phyloP scores from a whole-genome alignment of 129 eudicot genomes.

The Erigeron canadensis region DNA sequence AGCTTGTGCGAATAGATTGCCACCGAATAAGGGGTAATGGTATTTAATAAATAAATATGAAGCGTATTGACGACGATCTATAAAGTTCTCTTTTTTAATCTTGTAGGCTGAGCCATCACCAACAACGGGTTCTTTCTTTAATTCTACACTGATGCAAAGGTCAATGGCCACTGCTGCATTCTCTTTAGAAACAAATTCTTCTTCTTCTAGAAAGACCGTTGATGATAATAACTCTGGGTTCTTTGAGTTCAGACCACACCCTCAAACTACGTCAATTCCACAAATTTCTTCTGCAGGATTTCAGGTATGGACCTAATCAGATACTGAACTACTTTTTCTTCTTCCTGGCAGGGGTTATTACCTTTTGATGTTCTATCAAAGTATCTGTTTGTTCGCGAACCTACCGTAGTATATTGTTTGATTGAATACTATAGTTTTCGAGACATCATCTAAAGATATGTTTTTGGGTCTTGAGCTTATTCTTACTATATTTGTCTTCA shows the following conservation, averaged over 20 bases:
- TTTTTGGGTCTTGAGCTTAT: constrained; percentile 1
- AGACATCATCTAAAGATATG: neutral
- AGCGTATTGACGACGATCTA: constrained; percentile 32
- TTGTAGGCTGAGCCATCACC: constrained; percentile 98
- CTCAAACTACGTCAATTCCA: constrained; percentile 47
- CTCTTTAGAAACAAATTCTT: constrained; percentile 41
- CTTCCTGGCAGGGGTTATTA: neutral
- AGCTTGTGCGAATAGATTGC: constrained; percentile 30
- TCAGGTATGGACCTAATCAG: constrained; percentile 46
- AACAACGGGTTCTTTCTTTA: constrained; percentile 91
- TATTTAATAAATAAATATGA: constrained; percentile 26
- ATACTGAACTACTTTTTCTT: neutral
- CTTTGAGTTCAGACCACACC: constrained; percentile 78
- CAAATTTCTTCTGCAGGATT: constrained; percentile 50
- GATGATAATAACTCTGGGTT: constrained; percentile 50
- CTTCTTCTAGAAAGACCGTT: constrained; percentile 35
- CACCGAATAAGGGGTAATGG: constrained; percentile 38
- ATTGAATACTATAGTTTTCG: neutral
- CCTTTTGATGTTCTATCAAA: constrained; percentile 10
- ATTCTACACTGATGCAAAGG: constrained; percentile 65
- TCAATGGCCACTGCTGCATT: constrained; percentile 43
- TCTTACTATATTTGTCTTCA: constrained; percentile 18
- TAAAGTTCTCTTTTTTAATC: constrained; percentile 26
- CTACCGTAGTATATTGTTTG: neutral
- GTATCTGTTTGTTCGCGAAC: constrained; percentile 16